phyloP scores from a whole-genome alignment of 169 alveolate species.

The Eimeria brunetti region DNA sequence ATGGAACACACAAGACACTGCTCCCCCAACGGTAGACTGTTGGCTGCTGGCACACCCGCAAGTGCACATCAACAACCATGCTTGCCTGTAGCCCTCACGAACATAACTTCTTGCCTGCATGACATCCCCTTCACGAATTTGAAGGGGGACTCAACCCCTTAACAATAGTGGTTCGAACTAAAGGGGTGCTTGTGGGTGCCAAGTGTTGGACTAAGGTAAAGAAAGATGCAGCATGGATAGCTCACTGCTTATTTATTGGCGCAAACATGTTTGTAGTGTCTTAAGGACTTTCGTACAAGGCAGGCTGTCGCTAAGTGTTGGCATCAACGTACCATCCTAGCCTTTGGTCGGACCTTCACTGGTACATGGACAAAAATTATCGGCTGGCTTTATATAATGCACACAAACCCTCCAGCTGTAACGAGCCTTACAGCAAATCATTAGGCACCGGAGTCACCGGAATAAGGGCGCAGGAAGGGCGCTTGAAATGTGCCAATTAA shows the following conservation, averaged over 20 bases:
- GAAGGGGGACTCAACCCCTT: background rate
- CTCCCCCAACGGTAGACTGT: background rate
- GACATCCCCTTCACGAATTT: background rate
- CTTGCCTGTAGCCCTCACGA: background rate
- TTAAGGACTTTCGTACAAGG: background rate
- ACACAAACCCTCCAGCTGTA: background rate
- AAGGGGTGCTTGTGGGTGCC: background rate
- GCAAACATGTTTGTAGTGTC: background rate
- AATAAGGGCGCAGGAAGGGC: too few species aligned
- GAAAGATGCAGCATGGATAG: background rate
- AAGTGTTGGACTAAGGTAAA: background rate
- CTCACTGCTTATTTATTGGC: background rate
- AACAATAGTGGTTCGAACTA: background rate
- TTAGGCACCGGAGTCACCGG: background rate
- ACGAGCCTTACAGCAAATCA: background rate
- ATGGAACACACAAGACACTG: background rate
- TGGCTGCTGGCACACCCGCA: background rate
- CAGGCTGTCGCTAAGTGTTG: too few species aligned
- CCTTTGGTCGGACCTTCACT: background rate
- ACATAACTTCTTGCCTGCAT: background rate
- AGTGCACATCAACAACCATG: background rate
- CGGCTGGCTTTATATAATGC: background rate
- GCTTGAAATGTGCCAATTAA: background rate
- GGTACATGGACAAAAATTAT: background rate
- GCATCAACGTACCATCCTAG: background rate